Conservation (phyloP, 495 filamentous ascomycete genomes). For the Talaromyces wortmannii region DNA sequence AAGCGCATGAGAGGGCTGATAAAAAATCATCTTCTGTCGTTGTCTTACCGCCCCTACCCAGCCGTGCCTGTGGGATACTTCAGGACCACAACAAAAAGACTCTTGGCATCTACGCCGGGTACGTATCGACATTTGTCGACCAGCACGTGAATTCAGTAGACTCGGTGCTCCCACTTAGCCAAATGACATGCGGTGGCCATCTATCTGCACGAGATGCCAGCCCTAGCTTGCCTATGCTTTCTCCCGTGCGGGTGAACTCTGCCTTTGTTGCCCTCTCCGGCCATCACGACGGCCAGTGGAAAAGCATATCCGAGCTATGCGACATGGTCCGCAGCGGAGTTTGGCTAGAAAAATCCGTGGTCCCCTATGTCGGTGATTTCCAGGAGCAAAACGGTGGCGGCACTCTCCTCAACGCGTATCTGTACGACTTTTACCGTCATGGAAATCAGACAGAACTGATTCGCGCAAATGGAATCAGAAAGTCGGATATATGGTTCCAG, state of each 20-base stretch:
- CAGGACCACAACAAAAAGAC: constrained; percentile 55
- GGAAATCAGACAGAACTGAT: constrained; percentile 51
- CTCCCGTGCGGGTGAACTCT: constrained; percentile 44
- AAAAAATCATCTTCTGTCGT: constrained; percentile 52
- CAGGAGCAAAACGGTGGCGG: constrained; percentile 30
- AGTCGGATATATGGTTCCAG: constrained; percentile 59
- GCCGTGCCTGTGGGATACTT: constrained; percentile 45
- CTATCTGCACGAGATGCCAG: constrained; percentile 6
- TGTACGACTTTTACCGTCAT: constrained; percentile 70
- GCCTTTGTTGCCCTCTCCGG: constrained; percentile 69
- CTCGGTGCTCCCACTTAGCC: constrained; percentile 50
- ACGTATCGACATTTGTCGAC: constrained; percentile 59
- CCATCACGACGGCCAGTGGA: constrained; percentile 48
- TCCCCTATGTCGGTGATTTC: constrained; percentile 55
- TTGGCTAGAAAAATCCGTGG: constrained; percentile 63
- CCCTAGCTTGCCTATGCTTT: constrained; percentile 4
- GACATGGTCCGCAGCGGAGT: constrained; percentile 53
- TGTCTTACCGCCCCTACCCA: constrained; percentile 56
- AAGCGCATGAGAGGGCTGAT: constrained; percentile 29
- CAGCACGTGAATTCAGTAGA: constrained; percentile 52
- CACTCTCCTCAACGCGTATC: constrained; percentile 56
- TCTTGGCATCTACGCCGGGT: constrained; percentile 54
- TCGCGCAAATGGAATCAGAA: constrained; percentile 51
- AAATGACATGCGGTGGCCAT: constrained; percentile 31
- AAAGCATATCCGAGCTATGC: constrained; percentile 56